Conservation (phyloP, 306 rosid genomes). For the Begonia masoniana region DNA sequence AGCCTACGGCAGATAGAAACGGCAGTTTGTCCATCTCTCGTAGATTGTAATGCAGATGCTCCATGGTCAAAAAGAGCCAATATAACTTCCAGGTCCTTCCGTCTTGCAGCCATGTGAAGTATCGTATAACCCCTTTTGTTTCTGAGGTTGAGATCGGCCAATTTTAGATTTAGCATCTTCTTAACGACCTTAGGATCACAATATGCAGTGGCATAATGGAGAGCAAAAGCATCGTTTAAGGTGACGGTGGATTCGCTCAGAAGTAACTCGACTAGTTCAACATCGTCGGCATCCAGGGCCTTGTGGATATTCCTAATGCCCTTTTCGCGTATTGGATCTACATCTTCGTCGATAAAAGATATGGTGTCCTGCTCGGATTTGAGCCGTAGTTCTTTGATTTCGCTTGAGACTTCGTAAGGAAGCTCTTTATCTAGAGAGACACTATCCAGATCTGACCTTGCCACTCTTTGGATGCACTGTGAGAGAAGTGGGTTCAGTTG, state of each 20-base stretch:
- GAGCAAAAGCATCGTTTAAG: constrained; percentile 58
- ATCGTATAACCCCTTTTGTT: constrained; percentile 49
- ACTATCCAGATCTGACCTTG: constrained; percentile 50
- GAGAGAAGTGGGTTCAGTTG: constrained; percentile 42
- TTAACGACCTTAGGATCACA: constrained; percentile 75
- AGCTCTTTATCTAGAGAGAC: constrained; percentile 65
- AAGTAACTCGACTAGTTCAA: constrained; percentile 66
- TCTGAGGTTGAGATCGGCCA: constrained; percentile 36
- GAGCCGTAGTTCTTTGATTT: constrained; percentile 29
- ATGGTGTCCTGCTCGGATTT: constrained; percentile 22
- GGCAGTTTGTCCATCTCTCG: constrained; percentile 67
- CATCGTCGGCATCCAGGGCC: constrained; percentile 84
- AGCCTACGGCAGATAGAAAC: constrained; percentile 75
- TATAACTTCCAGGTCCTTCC: constrained; percentile 65
- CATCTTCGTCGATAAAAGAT: constrained; percentile 21
- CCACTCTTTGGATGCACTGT: constrained; percentile 56
- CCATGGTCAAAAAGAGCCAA: constrained; percentile 55
- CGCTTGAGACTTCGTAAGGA: constrained; percentile 34
- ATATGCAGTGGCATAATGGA: constrained; percentile 80
- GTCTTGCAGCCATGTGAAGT: constrained; percentile 86
- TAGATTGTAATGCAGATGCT: constrained; percentile 47
- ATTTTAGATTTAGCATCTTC: constrained; percentile 46
- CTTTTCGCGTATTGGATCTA: constrained; percentile 34
- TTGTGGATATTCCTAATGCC: constrained; percentile 43
- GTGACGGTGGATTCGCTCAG: constrained; percentile 53